Evolutionary conservation across 768 basidiomycete species (phyloP), one percentile per base, ranked within the genome.

Genomic region (Lactarius pseudohatsudake): DNA sequence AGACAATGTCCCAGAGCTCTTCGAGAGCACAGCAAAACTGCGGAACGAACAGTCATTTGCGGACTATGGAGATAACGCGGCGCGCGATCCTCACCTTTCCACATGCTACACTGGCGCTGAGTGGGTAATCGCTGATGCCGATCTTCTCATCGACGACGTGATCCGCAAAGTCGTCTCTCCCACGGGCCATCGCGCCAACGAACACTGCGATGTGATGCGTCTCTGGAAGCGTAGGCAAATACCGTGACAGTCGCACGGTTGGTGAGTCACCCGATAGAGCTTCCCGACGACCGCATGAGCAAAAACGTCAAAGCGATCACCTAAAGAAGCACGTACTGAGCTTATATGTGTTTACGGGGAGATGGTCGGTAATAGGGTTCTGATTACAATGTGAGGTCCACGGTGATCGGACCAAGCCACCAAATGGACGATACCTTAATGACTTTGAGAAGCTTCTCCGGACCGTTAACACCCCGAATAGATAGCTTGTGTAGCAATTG

Each of bases 171-270:
- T 96, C 93, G 71, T 99, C 97, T 59, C 85, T 87, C 13, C 96
- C 96, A 65, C 96, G 83, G 7, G 96, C 96, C 96, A 99, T 99
- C 26, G 96, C 97, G 58, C 96, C 96, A 64, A 99, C 95, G 72
- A 98, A 97, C 62, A 99, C 91, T 20, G 94, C 95, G 62, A 99
- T 80, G 43, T 90, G 89, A 72, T 98, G 94, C 5, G 92, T 91
- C 62, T 89, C 83, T 0, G 96, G 95, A 7, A 98, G 78, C 0
- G 88, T 92, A 0, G 89, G 89, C 55, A 99, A 80, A 79, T 93
- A 98, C 64, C 84, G 81, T 1, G 93, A 94, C 56, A 98, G 79
- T 54, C 91, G 84, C 68, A 90, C 81, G 2, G 88, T 90, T 10
- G 85, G 90, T 2, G 95, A 89, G 72, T 99, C 96, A 54, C 94